Evolutionary conservation across 2,329 filamentous ascomycete genomes (phyloP), one percentile per base, ranked within the genome.

Genomic region (Clonostachys solani): DNA sequence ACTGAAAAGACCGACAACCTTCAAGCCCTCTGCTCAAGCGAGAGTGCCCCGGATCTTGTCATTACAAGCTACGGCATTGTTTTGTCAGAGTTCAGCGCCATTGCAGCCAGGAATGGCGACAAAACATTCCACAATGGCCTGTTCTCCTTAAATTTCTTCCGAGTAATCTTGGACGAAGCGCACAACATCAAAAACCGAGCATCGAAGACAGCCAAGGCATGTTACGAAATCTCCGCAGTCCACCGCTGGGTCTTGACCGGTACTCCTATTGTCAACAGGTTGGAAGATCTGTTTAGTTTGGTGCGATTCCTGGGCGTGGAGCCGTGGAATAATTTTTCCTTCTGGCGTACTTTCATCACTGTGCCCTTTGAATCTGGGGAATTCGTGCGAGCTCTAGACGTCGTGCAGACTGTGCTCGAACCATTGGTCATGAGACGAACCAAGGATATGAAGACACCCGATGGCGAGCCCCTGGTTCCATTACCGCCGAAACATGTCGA

Each of bases 301-400:
- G 89, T 97, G 12, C 84, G 89, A 4, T 99, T 97, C 67, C 72
- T 99, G 12, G 85, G 89, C 48, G 94, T 99, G 5, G 92, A 97
- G 62, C 94, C 94, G 0, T 99, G 94, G 94, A 94, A 87, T 59
- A 97, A 97, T 64, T 99, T 99, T 65, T 96, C 92, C 0, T 99
- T 96, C 69, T 99, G 94, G 94, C 92, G 92, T 62, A 97, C 94
- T 0, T 99, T 99, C 63, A 97, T 99, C 60, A 99, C 94, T 0
- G 86, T 95, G 2, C 94, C 94, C 0, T 99, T 99, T 54, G 94
- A 99, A 64, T 92, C 90, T 0, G 94, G 94, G 55, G 88, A 99
- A 52, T 96, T 95, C 61, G 83, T 96, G 55, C 85, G 92, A 5
- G 94, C 94, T 1, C 75, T 99, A 8, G 94, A 97, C 61, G 94